These are phyloP conservation scores for Botrytis cinerea DNA, from an alignment of 2,329 filamentous ascomycete genomes.

Conservation along the genomic window DNA sequence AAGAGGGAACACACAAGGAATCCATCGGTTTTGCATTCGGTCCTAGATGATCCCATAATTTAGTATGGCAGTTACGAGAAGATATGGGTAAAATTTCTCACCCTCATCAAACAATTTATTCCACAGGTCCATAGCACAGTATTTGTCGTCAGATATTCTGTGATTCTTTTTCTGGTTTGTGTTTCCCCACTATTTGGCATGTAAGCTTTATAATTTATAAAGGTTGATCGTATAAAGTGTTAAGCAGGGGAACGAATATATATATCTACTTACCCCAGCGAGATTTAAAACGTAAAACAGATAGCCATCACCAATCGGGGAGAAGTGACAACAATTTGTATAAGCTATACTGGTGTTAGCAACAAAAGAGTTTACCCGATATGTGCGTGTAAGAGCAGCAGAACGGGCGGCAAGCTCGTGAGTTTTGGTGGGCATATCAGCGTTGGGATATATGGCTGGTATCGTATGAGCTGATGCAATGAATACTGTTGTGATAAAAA, in stretches of 20 bases:
- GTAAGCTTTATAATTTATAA: not conserved
- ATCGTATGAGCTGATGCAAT: not conserved
- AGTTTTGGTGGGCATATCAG: not conserved
- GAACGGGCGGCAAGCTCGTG: not conserved
- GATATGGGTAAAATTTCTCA: not conserved
- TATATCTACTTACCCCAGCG: not conserved
- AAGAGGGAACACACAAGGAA: not conserved
- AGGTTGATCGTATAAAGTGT: not conserved
- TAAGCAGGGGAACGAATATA: not conserved
- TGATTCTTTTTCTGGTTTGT: not conserved
- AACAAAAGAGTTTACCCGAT: not conserved
- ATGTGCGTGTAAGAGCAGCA: too few relatives aligned
- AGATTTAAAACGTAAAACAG: not conserved
- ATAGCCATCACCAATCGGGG: rapidly evolving
- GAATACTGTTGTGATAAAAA: not conserved
- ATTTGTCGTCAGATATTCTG: not conserved
- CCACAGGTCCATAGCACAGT: not conserved
- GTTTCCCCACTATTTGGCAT: not conserved
- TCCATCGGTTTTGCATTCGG: rapidly evolving
- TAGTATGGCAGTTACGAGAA: not conserved
- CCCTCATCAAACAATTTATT: too few relatives aligned
- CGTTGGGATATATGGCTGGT: not conserved
- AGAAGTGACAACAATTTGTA: not conserved
- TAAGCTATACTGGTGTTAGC: not conserved
- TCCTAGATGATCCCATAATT: not conserved